Evolutionary conservation across 164 flowering plant genomes (phyloP), one percentile per base, ranked within the genome.

Genomic region (Sextonia rubra): DNA sequence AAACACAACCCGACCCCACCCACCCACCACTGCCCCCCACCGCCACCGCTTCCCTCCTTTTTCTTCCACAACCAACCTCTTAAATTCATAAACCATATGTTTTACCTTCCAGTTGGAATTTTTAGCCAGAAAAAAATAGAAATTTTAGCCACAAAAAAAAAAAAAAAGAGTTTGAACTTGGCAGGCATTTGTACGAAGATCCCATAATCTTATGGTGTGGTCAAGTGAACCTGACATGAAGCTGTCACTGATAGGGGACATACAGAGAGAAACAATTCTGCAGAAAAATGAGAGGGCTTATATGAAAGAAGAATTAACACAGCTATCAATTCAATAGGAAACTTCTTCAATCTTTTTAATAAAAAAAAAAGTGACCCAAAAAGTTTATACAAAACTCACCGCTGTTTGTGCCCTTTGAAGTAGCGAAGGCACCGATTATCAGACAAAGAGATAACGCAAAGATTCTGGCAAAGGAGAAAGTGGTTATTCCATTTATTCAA

Each of bases 221-320:
- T 96, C 99, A 80, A 91, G 89, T 66, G 99, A 93, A 70, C 97
- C 99, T 3, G 99, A 96, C 99, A 96, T 93, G 85, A 96, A 96
- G 83, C 98, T 87, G 77, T 96, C 99, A 77, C 93, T 93, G 52
- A 91, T 83, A 32, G 99, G 99, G 75, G 99, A 96, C 97, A 93
- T 91, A 78, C 99, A 90, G 65, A 96, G 93, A 24, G 99, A 93
- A 64, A 96, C 90, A 78, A 96, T 87, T 76, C 99, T 93, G 73
- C 69, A 82, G 24, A 73, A 47, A 61, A 24, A 22, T 60, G 20
- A 23, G 70, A 61, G 29, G 60, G 29, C 68, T 25, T 23, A 69
- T 12, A 60, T 74, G 56, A 78, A 69, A 69, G 65, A 47, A 66
- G 12, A 47, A 49, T 2, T 3, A 64, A 52, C 7, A 47, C 44